These are phyloP conservation scores for Yamadazyma kanchanaburiensis DNA, from an alignment of 1,139 yeast genomes.

Conservation along the genomic window DNA sequence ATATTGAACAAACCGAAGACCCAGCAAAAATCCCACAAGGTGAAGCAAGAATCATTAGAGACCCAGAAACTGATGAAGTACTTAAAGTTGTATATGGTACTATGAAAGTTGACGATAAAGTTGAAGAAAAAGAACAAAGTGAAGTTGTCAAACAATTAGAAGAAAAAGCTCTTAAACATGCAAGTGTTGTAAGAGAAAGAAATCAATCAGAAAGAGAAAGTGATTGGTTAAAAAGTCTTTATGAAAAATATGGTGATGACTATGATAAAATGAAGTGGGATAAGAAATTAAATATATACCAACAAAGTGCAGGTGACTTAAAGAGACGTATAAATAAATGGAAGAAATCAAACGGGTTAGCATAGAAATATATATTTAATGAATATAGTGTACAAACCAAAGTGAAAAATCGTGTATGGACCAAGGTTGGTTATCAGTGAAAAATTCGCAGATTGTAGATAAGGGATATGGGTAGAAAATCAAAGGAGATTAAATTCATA, in stretches of 20 bases:
- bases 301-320: constrained; percentile 82
- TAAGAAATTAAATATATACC: constrained; percentile 74
- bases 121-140: constrained; percentile 22
- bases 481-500: not conserved
- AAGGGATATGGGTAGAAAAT: no score
- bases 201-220: constrained; percentile 68
- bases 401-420: no score
- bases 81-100: constrained; percentile 70
- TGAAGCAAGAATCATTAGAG: constrained; percentile 78
- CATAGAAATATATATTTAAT: not conserved
- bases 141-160: constrained; percentile 69
- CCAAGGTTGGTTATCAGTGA: no score
- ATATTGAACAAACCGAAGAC: constrained; percentile 41
- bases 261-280: constrained; percentile 92
- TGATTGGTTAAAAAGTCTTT: constrained; percentile 65
- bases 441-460: no score
- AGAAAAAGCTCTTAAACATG: constrained; percentile 54
- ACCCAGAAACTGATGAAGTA: constrained; percentile 65
- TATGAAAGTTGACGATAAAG: constrained; percentile 22
- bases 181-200: constrained; percentile 47
- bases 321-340: constrained; percentile 65
- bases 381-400: no score
- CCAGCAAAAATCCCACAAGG: constrained; percentile 68
- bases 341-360: constrained; percentile 44
- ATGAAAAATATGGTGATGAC: constrained; percentile 82